phyloP scores from a whole-genome alignment of 2,329 filamentous ascomycete species.

The Cordyceps cateniannulata region DNA sequence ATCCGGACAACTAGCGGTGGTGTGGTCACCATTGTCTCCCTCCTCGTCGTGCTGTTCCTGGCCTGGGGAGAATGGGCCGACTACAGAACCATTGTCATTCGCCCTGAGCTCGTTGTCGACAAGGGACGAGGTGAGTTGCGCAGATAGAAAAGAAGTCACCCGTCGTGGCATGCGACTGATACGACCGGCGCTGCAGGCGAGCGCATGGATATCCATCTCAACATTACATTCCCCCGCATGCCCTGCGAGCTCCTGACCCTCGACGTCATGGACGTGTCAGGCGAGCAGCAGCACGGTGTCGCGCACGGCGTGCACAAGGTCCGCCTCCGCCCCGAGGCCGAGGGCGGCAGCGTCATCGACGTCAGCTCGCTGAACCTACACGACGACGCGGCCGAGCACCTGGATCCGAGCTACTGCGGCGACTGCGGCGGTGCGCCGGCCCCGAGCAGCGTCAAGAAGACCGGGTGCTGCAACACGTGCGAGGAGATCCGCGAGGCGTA shows the following conservation, averaged over 20 bases:
- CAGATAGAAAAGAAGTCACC: background rate
- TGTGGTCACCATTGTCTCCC: slow-evolving; percentile 84
- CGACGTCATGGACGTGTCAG: slow-evolving; percentile 98
- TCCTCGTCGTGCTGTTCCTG: slow-evolving; percentile 82
- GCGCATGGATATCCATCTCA: slow-evolving; percentile 98
- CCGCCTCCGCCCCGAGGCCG: slow-evolving; percentile 61
- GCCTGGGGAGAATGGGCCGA: slow-evolving; percentile 95
- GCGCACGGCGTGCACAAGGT: slow-evolving; percentile 91
- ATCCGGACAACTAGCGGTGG: slow-evolving; percentile 93
- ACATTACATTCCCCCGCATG: slow-evolving; percentile 88
- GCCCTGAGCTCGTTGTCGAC: slow-evolving; percentile 91
- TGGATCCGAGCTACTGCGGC: slow-evolving; percentile 90
- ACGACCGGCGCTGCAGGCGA: slow-evolving; percentile 54
- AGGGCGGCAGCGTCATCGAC: slow-evolving; percentile 74
- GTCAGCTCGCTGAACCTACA: slow-evolving; percentile 57
- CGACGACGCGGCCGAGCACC: slow-evolving; percentile 65
- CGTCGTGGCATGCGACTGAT: slow-evolving; percentile 17
- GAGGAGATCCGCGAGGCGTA: slow-evolving; percentile 96
- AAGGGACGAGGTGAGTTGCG: slow-evolving; percentile 73
- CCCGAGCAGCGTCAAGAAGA: slow-evolving; percentile 64
- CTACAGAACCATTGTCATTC: slow-evolving; percentile 77
- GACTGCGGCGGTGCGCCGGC: slow-evolving; percentile 81
- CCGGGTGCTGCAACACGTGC: slow-evolving; percentile 95
- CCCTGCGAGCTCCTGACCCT: slow-evolving; percentile 94
- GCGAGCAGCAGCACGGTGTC: slow-evolving; percentile 91